phyloP scores from a whole-genome alignment of 192 early-diverging fungal genomes.

The Mortierella claussenii region DNA sequence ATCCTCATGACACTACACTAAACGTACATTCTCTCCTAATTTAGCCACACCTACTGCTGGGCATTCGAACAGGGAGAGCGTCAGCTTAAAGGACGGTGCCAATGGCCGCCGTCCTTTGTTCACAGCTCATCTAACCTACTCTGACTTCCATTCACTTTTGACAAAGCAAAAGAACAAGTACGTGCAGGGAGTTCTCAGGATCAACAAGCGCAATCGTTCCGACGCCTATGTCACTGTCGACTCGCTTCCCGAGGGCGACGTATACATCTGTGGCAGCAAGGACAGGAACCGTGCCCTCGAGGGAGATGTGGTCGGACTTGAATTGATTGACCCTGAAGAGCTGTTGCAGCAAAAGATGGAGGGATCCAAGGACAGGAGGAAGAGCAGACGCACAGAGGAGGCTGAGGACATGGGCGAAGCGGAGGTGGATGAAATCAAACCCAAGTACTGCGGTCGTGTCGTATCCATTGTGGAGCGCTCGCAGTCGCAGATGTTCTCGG shows the following conservation, averaged over 20 bases:
- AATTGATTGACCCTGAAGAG: slow-evolving; percentile 76
- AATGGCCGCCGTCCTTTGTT: slow-evolving; percentile 65
- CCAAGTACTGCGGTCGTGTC: slow-evolving; percentile 66
- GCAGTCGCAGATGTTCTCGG: slow-evolving; percentile 68
- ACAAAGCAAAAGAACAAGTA: slow-evolving; percentile 60
- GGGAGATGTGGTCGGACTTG: slow-evolving; percentile 84
- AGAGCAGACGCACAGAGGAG: slow-evolving; percentile 56
- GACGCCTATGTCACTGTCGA: slow-evolving; percentile 92
- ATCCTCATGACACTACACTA: no score
- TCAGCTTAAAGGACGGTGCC: slow-evolving; percentile 57
- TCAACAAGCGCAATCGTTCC: slow-evolving; percentile 85
- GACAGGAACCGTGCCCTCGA: slow-evolving; percentile 88
- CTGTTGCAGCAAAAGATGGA: slow-evolving; percentile 64
- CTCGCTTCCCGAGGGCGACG: slow-evolving; percentile 72
- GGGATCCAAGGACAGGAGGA: slow-evolving; percentile 66
- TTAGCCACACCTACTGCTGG: slow-evolving; percentile 54
- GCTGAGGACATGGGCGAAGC: slow-evolving; percentile 59
- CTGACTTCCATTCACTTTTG: slow-evolving; percentile 61
- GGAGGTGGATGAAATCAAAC: slow-evolving; percentile 63
- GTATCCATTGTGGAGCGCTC: slow-evolving; percentile 68
- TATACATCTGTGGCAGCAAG: slow-evolving; percentile 79
- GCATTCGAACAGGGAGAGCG: slow-evolving; percentile 58
- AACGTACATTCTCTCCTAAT: neutral
- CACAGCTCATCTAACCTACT: slow-evolving; percentile 65
- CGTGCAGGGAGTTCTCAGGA: slow-evolving; percentile 80